phyloP scores from a whole-genome alignment of 129 eudicot species.

The Helianthus tuberosus region DNA sequence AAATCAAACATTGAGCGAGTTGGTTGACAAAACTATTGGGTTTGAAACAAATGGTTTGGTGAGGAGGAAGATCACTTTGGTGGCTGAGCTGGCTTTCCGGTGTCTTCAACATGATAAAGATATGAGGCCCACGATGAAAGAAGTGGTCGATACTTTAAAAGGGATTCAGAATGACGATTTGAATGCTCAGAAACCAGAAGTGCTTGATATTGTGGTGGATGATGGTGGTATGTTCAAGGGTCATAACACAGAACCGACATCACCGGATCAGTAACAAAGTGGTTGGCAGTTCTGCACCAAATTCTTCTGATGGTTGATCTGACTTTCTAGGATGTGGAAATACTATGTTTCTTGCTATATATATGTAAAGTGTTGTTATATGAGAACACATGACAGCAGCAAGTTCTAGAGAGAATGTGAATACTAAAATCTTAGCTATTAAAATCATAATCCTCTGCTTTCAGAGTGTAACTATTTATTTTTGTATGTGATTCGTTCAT shows the following conservation, averaged over 20 bases:
- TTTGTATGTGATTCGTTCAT: background rate
- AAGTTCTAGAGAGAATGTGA: constrained; percentile 39
- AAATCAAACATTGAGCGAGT: constrained; percentile 55
- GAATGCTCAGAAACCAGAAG: constrained; percentile 51
- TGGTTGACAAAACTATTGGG: constrained; percentile 63
- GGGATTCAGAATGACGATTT: constrained; percentile 47
- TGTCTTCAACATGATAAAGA: constrained; percentile 77
- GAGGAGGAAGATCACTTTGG: constrained; percentile 59
- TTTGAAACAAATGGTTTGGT: constrained; percentile 42
- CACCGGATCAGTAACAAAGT: background rate
- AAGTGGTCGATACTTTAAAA: constrained; percentile 58
- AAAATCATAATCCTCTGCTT: constrained; percentile 19
- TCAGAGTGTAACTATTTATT: constrained; percentile 6
- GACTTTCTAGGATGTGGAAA: background rate
- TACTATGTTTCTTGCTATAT: background rate
- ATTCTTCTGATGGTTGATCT: background rate
- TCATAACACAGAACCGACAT: background rate
- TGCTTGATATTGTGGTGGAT: constrained; percentile 57
- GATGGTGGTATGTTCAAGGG: constrained; percentile 24
- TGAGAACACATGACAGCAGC: background rate
- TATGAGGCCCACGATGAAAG: constrained; percentile 81
- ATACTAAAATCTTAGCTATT: constrained; percentile 31
- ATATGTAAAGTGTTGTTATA: background rate
- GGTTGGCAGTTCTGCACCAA: no score
- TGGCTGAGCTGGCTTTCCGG: constrained; percentile 68